Percentiles rank a stretch among this genome's conserved stretches.
phyloP scores from a whole-genome alignment of 441 rosid genomes.

The Pelargonium fulgidum region DNA sequence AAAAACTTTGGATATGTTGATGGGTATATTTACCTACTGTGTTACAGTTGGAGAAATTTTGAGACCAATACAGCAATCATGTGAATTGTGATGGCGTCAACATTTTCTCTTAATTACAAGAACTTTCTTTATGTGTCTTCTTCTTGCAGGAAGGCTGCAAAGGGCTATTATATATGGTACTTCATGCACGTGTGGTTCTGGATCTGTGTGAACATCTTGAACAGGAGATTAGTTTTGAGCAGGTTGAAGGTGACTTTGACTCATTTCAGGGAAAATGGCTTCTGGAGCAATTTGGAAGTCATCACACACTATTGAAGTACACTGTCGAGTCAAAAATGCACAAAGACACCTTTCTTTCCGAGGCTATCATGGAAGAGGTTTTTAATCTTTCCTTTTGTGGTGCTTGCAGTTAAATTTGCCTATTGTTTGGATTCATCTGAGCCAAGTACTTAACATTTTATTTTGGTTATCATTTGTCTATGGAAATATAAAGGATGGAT shows the following conservation, averaged over 20 bases:
- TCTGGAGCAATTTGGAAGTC: slow-evolving; percentile 82
- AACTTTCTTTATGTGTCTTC: slow-evolving; percentile 17
- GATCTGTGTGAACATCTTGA: slow-evolving; percentile 77
- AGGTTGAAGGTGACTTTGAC: slow-evolving; percentile 91
- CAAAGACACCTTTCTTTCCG: slow-evolving; percentile 81
- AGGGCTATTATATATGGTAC: slow-evolving; percentile 90
- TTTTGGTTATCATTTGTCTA: too few species aligned
- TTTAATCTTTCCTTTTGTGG: slow-evolving; percentile 5
- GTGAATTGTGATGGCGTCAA: background rate
- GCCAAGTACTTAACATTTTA: too few species aligned
- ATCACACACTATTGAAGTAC: slow-evolving; percentile 84
- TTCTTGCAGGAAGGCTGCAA: slow-evolving; percentile 85
- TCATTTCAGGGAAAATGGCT: slow-evolving; percentile 89
- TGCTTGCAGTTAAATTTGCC: too few species aligned
- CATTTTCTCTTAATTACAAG: slow-evolving; percentile 4
- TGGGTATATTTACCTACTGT: background rate
- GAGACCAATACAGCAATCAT: background rate
- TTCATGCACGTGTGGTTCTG: slow-evolving; percentile 90
- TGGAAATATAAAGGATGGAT: too few species aligned
- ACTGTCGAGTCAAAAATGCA: slow-evolving; percentile 88
- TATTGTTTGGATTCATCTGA: too few species aligned
- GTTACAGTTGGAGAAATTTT: background rate
- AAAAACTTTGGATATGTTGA: background rate
- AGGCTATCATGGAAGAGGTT: slow-evolving; percentile 98
- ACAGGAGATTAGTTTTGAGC: slow-evolving; percentile 80